A percentile compares a stretch with the other conserved stretches of the same genome.
Evolutionary conservation across 257 asterid genomes (phyloP).

Genomic region (Solanum sitiens): DNA sequence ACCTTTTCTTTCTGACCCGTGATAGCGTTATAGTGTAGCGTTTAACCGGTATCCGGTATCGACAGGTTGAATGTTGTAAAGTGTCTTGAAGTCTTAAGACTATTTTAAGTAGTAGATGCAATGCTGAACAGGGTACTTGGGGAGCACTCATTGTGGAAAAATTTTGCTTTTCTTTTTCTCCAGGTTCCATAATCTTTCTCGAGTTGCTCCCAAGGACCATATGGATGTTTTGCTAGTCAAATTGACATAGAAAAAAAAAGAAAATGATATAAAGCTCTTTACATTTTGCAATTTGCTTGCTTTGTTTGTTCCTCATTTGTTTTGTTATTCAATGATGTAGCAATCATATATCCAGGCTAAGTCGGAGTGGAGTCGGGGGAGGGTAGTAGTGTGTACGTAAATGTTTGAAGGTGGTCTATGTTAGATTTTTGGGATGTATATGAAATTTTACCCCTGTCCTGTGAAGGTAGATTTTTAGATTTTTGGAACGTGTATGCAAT

Average conservation of each 20-base stretch:
- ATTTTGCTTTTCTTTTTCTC: slow-evolving; percentile 26
- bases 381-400: too few relatives aligned
- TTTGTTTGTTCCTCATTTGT: not conserved
- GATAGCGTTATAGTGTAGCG: slow-evolving; percentile 21
- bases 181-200: slow-evolving; percentile 32
- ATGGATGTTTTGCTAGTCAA: slow-evolving; percentile 3
- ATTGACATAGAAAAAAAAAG: slow-evolving; percentile 9
- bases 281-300: not conserved
- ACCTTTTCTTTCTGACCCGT: slow-evolving; percentile 25
- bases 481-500: too few relatives aligned
- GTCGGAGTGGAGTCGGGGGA: too few relatives aligned
- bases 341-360: too few relatives aligned
- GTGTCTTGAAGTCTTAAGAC: slow-evolving; percentile 5
- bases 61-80: slow-evolving; percentile 30
- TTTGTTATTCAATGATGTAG: not conserved
- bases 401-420: too few relatives aligned
- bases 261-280: slow-evolving; percentile 1
- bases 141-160: slow-evolving; percentile 38
- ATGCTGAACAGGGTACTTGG: not conserved
- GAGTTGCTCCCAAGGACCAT: slow-evolving; percentile 17
- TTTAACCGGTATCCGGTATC: slow-evolving; percentile 3
- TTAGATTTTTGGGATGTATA: too few relatives aligned
- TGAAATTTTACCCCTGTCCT: too few relatives aligned
- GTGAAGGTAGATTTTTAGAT: not conserved
- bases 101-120: slow-evolving; percentile 3